Percentiles rank a stretch among this genome's conserved stretches.
phyloP scores from a whole-genome alignment of 257 asterid species.

The Salvia rosmarinus region DNA sequence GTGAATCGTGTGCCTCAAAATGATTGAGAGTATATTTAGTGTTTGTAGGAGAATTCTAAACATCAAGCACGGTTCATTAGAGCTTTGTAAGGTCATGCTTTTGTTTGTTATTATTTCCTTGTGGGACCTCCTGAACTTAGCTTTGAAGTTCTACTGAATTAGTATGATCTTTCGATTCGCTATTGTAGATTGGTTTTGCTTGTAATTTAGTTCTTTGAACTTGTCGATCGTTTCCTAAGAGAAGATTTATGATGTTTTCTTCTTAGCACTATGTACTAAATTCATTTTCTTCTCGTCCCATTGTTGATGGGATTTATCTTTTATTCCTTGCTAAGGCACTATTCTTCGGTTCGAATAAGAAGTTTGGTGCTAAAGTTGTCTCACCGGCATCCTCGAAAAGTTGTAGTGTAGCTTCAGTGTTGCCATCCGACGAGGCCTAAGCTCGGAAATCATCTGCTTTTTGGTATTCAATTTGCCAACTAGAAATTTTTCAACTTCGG shows the following conservation, averaged over 20 bases:
- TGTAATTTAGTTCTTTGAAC: no score
- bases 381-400: constrained; percentile 37
- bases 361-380: constrained; percentile 31
- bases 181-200: no score
- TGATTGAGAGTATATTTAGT: no score
- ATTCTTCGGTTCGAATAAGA: constrained; percentile 41
- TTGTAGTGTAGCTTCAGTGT: constrained; percentile 37
- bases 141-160: no score
- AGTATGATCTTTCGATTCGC: no score
- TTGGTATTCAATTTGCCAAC: constrained; percentile 35
- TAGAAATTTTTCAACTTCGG: constrained; percentile 53
- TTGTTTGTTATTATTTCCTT: no score
- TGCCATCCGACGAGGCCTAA: constrained; percentile 40
- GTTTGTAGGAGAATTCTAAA: no score
- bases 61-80: no score
- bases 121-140: no score
- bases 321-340: constrained; percentile 25
- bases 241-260: no score
- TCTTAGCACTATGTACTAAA: background rate
- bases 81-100: background rate
- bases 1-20: no score
- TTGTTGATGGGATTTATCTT: constrained; percentile 15
- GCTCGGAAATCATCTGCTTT: constrained; percentile 42
- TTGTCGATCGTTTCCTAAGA: no score
- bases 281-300: background rate